Conservation (phyloP, 208 protist species). For the Balamuthia mandrillaris region DNA sequence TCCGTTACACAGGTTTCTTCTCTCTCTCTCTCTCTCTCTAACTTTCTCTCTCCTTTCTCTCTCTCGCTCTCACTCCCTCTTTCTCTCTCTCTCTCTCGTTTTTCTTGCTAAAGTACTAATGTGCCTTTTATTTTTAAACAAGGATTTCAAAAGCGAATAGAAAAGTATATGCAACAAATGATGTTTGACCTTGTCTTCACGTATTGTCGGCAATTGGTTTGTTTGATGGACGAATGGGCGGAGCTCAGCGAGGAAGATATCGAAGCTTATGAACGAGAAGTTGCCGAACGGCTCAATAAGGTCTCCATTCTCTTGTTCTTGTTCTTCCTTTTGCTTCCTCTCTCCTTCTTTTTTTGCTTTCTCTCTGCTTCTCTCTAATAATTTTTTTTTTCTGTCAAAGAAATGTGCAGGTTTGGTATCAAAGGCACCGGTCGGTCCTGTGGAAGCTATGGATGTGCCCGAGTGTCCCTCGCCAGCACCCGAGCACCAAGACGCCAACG, state of each 20-base stretch:
- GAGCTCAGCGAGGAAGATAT: conserved; percentile 65
- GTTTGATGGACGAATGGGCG: conserved; percentile 67
- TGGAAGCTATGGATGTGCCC: too few relatives aligned
- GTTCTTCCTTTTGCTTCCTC: too few relatives aligned
- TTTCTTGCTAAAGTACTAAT: not conserved
- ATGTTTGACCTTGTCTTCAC: conserved; percentile 45
- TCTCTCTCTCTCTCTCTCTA: conserved; percentile 39
- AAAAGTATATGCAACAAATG: not conserved
- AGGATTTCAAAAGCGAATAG: not conserved
- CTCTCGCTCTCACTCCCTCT: not conserved
- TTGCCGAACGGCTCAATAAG: too few relatives aligned
- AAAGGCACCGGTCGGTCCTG: too few relatives aligned
- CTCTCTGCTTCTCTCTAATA: too few relatives aligned
- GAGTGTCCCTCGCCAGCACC: too few relatives aligned
- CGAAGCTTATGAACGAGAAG: conserved; percentile 60
- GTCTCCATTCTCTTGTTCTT: too few relatives aligned
- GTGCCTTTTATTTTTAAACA: not conserved
- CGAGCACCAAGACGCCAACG: too few relatives aligned
- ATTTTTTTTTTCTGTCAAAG: too few relatives aligned
- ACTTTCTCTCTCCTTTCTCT: conserved; percentile 29
- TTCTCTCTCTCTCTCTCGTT: not conserved
- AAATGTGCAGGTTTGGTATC: too few relatives aligned
- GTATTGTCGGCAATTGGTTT: conserved; percentile 65
- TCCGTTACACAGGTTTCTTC: conserved; percentile 44
- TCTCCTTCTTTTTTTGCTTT: too few relatives aligned